Evolutionary conservation across 192 early-diverging fungal species (phyloP).

Genomic region (Nowakowskiella sp.): DNA sequence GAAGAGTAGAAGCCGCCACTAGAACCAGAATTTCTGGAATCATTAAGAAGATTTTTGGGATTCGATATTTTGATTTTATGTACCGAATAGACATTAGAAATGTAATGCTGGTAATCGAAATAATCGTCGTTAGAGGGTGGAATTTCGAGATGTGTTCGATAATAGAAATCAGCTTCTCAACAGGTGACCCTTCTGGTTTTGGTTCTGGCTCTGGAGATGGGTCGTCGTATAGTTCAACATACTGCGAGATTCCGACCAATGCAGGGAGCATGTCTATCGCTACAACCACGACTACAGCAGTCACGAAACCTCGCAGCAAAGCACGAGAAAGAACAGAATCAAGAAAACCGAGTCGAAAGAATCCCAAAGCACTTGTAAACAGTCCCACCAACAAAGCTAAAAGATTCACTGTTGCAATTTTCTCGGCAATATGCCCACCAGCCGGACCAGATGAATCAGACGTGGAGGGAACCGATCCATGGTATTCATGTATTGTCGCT

Average conservation of each 20-base stretch:
- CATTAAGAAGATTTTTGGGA: too few relatives aligned
- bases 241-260: conserved; percentile 57
- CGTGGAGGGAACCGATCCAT: conserved; percentile 28
- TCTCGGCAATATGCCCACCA: conserved; percentile 25
- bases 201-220: neutral
- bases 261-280: conserved; percentile 78
- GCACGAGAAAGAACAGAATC: conserved; percentile 93
- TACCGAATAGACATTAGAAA: conserved; percentile 55
- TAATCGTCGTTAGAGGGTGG: conserved; percentile 59
- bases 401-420: conserved; percentile 56
- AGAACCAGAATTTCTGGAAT: conserved; percentile 88
- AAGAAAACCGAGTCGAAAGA: conserved; percentile 95
- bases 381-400: conserved; percentile 79
- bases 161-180: conserved; percentile 66
- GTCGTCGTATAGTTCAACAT: neutral
- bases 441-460: conserved; percentile 30
- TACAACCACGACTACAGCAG: conserved; percentile 87
- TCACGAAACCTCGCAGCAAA: conserved; percentile 89
- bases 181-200: conserved; percentile 61
- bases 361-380: conserved; percentile 86
- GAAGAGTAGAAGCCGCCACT: conserved; percentile 64
- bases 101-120: conserved; percentile 62
- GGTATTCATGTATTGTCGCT: conserved; percentile 52
- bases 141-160: conserved; percentile 50
- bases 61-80: conserved; percentile 24